phyloP scores from a whole-genome alignment of 1,284 basidiomycete species.

The Xerocomus minutiporus region DNA sequence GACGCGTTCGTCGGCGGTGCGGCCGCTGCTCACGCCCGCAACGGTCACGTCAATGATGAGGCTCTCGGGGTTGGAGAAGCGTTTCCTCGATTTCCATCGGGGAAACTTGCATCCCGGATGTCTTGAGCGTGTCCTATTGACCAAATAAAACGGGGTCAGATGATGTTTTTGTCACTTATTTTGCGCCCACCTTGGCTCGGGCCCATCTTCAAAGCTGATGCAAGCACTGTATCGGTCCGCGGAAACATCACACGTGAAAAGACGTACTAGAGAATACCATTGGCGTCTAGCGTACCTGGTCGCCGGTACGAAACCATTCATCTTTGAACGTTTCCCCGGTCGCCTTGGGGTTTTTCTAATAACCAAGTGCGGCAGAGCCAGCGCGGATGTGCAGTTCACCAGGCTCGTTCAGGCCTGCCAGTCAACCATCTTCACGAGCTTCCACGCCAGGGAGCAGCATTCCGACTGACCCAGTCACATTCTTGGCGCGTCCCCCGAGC shows the following conservation, averaged over 20 bases:
- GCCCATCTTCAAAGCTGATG: no score
- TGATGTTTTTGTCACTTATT: no score
- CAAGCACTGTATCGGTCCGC: no score
- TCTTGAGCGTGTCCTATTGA: no score
- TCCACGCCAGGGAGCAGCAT: slow-evolving; percentile 60
- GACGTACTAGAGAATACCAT: slow-evolving; percentile 24
- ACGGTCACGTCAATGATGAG: slow-evolving; percentile 61
- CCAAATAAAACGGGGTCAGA: no score
- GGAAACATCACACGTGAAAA: no score
- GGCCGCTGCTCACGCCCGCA: slow-evolving; percentile 66
- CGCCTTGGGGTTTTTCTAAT: slow-evolving; percentile 65
- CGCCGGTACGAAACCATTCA: no score
- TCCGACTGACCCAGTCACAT: slow-evolving; percentile 47
- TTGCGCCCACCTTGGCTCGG: no score
- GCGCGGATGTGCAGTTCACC: slow-evolving; percentile 64
- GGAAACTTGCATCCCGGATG: no score
- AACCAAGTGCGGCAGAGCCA: slow-evolving; percentile 55
- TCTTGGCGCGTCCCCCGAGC: slow-evolving; percentile 42
- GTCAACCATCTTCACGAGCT: slow-evolving; percentile 55
- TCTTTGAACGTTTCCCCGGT: slow-evolving; percentile 28
- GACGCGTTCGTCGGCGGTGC: slow-evolving; percentile 64
- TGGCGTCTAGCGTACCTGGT: no score
- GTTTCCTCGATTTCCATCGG: no score
- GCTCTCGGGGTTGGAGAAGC: slow-evolving; percentile 47
- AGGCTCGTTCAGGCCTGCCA: slow-evolving; percentile 51